A percentile compares a stretch with the other conserved stretches of the same genome.
phyloP scores from a whole-genome alignment of 495 filamentous ascomycete genomes.

The Lasiosphaeris hirsuta region DNA sequence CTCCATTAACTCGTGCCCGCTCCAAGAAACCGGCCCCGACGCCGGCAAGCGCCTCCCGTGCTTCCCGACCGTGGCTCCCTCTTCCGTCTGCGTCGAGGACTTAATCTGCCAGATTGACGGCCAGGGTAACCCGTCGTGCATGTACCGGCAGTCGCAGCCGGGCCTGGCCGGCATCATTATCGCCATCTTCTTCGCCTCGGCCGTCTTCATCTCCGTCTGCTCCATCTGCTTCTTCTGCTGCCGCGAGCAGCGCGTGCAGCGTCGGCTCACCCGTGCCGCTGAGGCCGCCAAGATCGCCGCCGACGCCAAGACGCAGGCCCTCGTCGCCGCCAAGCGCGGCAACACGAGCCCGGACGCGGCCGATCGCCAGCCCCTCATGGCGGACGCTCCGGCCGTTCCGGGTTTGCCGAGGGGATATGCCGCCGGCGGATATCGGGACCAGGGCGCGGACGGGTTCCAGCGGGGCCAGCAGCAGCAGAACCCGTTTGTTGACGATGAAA shows the following conservation, averaged over 20 bases:
- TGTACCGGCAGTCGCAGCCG: constrained; percentile 37
- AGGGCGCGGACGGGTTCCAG: constrained; percentile 5
- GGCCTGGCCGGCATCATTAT: constrained; percentile 39
- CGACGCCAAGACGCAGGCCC: constrained; percentile 27
- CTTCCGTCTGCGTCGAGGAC: constrained; percentile 40
- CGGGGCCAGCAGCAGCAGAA: constrained; percentile 12
- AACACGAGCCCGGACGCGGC: constrained; percentile 72
- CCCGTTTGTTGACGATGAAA: constrained; percentile 22
- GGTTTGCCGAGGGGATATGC: constrained; percentile 10
- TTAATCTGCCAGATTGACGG: constrained; percentile 40
- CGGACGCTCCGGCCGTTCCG: constrained; percentile 8
- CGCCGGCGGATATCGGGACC: not conserved
- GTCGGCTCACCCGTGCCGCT: constrained; percentile 29
- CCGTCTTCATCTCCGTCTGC: constrained; percentile 26
- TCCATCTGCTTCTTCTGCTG: constrained; percentile 41
- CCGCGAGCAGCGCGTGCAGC: constrained; percentile 33
- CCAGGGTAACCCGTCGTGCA: constrained; percentile 39
- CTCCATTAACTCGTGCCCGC: constrained; percentile 34
- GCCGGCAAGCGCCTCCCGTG: constrained; percentile 34
- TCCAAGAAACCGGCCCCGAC: constrained; percentile 32
- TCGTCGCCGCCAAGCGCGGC: constrained; percentile 25
- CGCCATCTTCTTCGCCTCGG: constrained; percentile 38
- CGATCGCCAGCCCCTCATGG: constrained; percentile 33
- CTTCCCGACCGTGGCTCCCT: constrained; percentile 31
- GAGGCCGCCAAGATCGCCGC: constrained; percentile 36